A percentile compares a stretch with the other conserved stretches of the same genome.
phyloP scores from a whole-genome alignment of 768 basidiomycete genomes.

The Symmetrospora coprosmae region DNA sequence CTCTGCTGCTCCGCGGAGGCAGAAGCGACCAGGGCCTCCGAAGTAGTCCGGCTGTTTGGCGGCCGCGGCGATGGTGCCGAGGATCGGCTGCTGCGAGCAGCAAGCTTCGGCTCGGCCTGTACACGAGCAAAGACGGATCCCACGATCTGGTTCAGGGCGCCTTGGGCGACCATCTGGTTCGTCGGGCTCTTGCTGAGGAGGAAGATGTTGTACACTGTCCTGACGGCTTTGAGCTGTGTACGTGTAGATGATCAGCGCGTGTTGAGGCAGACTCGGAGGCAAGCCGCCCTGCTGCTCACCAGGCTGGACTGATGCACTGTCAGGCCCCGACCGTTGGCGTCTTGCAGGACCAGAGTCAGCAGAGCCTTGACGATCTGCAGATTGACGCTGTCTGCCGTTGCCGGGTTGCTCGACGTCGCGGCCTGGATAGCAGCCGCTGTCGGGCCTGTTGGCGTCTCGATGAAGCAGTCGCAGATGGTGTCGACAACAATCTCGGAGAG shows the following conservation, averaged over 20 bases:
- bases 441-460: constrained; percentile 40
- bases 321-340: constrained; percentile 33
- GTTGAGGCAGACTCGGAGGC: neutral
- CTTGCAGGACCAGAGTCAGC: constrained; percentile 70
- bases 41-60: constrained; percentile 1
- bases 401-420: constrained; percentile 21
- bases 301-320: constrained; percentile 89
- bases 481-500: constrained; percentile 86
- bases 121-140: constrained; percentile 80
- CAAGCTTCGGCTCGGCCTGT: constrained; percentile 10
- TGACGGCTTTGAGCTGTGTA: constrained; percentile 62
- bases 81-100: neutral
- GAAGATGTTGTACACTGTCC: constrained; percentile 97
- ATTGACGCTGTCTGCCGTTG: constrained; percentile 46
- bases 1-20: neutral
- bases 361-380: constrained; percentile 94
- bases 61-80: neutral
- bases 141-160: constrained; percentile 94
- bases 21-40: neutral
- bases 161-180: constrained; percentile 96
- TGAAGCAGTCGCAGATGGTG: constrained; percentile 49
- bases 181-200: constrained; percentile 74
- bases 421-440: constrained; percentile 54
- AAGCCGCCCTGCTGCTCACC: neutral
- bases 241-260: neutral